These are phyloP conservation scores for Paraconiothyrium sp. DNA, from an alignment of 2,329 filamentous ascomycete species.

Conservation along the genomic window DNA sequence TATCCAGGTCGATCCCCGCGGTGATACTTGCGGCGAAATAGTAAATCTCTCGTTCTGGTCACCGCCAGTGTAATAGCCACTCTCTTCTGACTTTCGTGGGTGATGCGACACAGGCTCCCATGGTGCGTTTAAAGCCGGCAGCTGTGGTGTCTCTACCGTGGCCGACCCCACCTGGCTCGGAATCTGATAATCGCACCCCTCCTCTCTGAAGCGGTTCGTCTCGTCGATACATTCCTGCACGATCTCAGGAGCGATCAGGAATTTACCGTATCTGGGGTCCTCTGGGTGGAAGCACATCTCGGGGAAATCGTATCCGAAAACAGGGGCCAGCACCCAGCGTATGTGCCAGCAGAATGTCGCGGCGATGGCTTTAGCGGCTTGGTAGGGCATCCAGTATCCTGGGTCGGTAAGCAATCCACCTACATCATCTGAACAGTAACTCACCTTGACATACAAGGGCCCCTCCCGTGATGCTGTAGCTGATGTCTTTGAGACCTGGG, in stretches of 20 bases:
- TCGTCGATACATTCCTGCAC: slow-evolving; percentile 50
- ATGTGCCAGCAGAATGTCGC: slow-evolving; percentile 89
- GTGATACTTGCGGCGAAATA: slow-evolving; percentile 53
- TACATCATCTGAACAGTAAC: slow-evolving; percentile 10
- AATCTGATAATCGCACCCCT: slow-evolving; percentile 31
- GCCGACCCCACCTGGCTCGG: slow-evolving; percentile 9
- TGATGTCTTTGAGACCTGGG: slow-evolving; percentile 84
- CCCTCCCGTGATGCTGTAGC: slow-evolving; percentile 93
- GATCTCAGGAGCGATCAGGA: slow-evolving; percentile 52
- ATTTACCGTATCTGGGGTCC: slow-evolving; percentile 67
- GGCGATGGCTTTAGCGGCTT: slow-evolving; percentile 85
- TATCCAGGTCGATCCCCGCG: slow-evolving; percentile 52
- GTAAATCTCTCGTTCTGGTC: slow-evolving; percentile 49
- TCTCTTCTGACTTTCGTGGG: slow-evolving; percentile 41
- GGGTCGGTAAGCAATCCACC: slow-evolving; percentile 1
- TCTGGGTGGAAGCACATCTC: slow-evolving; percentile 72
- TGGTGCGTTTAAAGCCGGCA: slow-evolving; percentile 26
- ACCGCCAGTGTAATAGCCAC: slow-evolving; percentile 55
- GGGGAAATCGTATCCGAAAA: slow-evolving; percentile 88
- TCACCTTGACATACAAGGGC: slow-evolving; percentile 81
- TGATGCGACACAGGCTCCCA: slow-evolving; percentile 25
- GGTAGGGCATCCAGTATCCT: slow-evolving; percentile 98
- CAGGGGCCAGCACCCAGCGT: slow-evolving; percentile 83
- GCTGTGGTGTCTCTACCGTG: slow-evolving; percentile 21
- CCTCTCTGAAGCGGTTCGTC: slow-evolving; percentile 47